Conservation (phyloP, 1,139 yeast genomes). For the Yamadazyma taylorii region DNA sequence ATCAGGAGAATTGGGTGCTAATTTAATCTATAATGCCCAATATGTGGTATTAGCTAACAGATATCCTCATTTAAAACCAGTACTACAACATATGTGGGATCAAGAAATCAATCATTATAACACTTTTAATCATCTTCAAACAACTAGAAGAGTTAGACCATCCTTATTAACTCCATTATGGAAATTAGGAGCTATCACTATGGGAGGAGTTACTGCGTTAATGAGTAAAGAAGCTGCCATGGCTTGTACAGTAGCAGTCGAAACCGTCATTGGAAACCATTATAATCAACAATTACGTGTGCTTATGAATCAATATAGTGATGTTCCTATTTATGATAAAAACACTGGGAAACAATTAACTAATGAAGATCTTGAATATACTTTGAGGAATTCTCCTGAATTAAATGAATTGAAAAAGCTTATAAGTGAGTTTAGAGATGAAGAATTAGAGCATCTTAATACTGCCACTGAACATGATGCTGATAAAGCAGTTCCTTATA, state of each 20-base stretch:
- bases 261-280: constrained; percentile 96
- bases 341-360: constrained; percentile 34
- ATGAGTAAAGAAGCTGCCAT: constrained; percentile 94
- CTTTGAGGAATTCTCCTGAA: constrained; percentile 50
- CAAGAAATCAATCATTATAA: constrained; percentile 90
- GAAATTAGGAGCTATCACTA: constrained; percentile 85
- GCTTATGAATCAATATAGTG: constrained; percentile 56
- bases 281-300: constrained; percentile 87
- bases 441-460: constrained; percentile 91
- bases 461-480: constrained; percentile 94
- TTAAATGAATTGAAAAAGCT: constrained; percentile 56
- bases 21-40: constrained; percentile 91
- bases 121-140: constrained; percentile 78
- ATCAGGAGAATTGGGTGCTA: constrained; percentile 98
- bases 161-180: constrained; percentile 88
- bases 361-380: constrained; percentile 21
- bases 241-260: constrained; percentile 99
- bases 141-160: constrained; percentile 81
- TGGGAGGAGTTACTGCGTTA: constrained; percentile 86
- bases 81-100: constrained; percentile 96
- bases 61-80: constrained; percentile 67
- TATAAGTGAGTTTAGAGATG: constrained; percentile 83
- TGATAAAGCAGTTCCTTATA: constrained; percentile 88
- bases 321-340: constrained; percentile 46
- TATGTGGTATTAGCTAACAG: constrained; percentile 70